A percentile compares a stretch with the other conserved stretches of the same genome.
These are phyloP conservation scores for Prunus dulcis DNA, from an alignment of 306 rosid genomes.

Conservation along the genomic window DNA sequence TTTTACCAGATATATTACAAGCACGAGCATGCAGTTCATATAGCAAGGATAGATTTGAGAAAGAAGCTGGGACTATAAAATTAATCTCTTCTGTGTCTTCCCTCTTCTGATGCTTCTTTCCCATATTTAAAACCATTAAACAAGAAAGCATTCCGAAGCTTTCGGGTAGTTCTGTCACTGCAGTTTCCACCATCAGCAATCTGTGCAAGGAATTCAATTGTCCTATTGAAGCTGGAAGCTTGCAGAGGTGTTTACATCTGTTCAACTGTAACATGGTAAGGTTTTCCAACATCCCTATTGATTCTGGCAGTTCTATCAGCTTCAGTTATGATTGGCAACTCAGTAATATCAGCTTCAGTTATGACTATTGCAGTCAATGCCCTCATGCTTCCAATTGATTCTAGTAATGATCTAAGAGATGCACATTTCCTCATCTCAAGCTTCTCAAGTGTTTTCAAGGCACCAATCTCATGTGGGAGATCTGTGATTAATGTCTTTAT, in stretches of 20 bases:
- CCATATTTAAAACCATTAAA: constrained; percentile 45
- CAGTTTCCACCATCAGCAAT: constrained; percentile 46
- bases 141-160: constrained; percentile 56
- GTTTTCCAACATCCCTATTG: constrained; percentile 46
- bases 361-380: constrained; percentile 40
- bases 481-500: constrained; percentile 39
- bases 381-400: constrained; percentile 27
- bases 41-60: constrained; percentile 45
- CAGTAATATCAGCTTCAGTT: constrained; percentile 27
- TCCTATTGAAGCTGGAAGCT: constrained; percentile 62
- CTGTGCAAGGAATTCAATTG: constrained; percentile 41
- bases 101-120: constrained; percentile 23
- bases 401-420: too few relatives aligned
- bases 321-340: constrained; percentile 26
- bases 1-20: constrained; percentile 52
- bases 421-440: constrained; percentile 17
- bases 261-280: constrained; percentile 40
- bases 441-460: constrained; percentile 43
- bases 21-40: constrained; percentile 36
- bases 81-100: background rate
- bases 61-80: constrained; percentile 38
- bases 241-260: constrained; percentile 34
- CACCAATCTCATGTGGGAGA: constrained; percentile 50
- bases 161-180: constrained; percentile 47
- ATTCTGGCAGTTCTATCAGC: constrained; percentile 49